Conservation (phyloP, 306 rosid species). For the Geum urbanum region DNA sequence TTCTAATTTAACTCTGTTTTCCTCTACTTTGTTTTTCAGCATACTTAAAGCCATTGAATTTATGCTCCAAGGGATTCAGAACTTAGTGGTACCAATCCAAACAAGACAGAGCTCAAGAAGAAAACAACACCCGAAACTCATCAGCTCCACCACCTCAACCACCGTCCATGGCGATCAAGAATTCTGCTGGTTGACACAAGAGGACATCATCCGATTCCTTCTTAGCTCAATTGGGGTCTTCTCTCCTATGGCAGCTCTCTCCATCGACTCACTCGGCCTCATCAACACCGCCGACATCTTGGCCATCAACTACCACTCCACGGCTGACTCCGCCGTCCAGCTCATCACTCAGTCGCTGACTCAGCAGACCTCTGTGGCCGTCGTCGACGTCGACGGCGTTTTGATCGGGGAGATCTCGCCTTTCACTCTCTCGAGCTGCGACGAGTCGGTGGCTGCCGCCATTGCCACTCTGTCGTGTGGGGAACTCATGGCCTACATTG, state of each 20-base stretch:
- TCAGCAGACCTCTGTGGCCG: slow-evolving; percentile 76
- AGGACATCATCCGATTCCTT: slow-evolving; percentile 74
- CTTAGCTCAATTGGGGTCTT: slow-evolving; percentile 77
- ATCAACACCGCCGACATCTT: slow-evolving; percentile 46
- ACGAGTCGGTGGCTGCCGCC: slow-evolving; percentile 71
- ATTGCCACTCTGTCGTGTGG: slow-evolving; percentile 70
- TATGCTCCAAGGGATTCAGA: slow-evolving; percentile 80
- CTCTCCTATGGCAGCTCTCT: slow-evolving; percentile 60
- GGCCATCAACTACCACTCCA: slow-evolving; percentile 67
- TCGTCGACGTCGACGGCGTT: slow-evolving; percentile 56
- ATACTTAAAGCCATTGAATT: slow-evolving; percentile 77
- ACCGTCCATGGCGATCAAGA: slow-evolving; percentile 55
- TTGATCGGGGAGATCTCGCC: slow-evolving; percentile 94
- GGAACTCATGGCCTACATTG: slow-evolving; percentile 91
- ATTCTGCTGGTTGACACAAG: slow-evolving; percentile 88
- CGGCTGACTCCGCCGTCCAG: slow-evolving; percentile 57
- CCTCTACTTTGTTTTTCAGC: slow-evolving; percentile 36
- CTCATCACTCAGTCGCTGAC: slow-evolving; percentile 57
- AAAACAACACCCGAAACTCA: slow-evolving; percentile 50
- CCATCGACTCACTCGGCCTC: slow-evolving; percentile 61
- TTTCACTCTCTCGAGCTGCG: slow-evolving; percentile 67
- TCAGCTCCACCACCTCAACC: slow-evolving; percentile 11
- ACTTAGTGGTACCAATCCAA: slow-evolving; percentile 67
- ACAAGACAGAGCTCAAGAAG: slow-evolving; percentile 56
- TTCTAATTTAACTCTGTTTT: not conserved